Base-by-base conservation (phyloP, 352 stramenopile genomes). In the Phytopythium aichiense region DNA sequence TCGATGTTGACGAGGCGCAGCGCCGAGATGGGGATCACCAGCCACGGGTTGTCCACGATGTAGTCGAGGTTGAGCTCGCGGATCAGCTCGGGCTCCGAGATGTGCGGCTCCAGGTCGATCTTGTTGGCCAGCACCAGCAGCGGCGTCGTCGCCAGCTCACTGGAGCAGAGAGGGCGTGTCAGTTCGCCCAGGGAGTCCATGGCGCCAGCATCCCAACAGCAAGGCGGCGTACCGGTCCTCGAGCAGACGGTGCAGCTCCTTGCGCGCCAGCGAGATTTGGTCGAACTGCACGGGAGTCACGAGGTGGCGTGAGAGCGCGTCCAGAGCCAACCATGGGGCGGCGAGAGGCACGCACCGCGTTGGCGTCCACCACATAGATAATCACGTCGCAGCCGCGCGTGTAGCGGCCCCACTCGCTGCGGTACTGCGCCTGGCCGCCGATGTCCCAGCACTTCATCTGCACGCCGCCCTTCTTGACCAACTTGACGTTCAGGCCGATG, bases 371-470 rank as follows among this genome's bases (percentile, higher is more conserved):
- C 23, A 99, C 97, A 88, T 98, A 99, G 69, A 99, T 96, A 74
- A 99, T 98, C 60, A 99, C 97, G 77, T 99, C 95, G 77, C 96
- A 99, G 49, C 97, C 97, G 61, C 96, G 95, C 62, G 92, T 97
- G 76, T 98, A 98, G 53, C 91, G 81, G 33, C 90, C 89, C 91
- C 91, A 98, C 67, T 97, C 91, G 60, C 81, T 94, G 64, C 97
- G 91, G 65, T 99, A 99, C 77, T 99, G 93, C 65, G 95, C 93
- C 76, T 98, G 95, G 12, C 97, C 97, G 46, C 96, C 96, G 61
- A 99, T 98, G 82, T 99, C 97, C 97, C 97, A 99, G 74, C 96
- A 99, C 76, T 99, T 99, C 96, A 99, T 99, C 72, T 98, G 95
- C 65, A 94, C 86, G 33, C 84, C 82, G 74, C 95, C 78, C 89